Conservation (phyloP, 805 yeast genomes). For the Candida quercuum region DNA sequence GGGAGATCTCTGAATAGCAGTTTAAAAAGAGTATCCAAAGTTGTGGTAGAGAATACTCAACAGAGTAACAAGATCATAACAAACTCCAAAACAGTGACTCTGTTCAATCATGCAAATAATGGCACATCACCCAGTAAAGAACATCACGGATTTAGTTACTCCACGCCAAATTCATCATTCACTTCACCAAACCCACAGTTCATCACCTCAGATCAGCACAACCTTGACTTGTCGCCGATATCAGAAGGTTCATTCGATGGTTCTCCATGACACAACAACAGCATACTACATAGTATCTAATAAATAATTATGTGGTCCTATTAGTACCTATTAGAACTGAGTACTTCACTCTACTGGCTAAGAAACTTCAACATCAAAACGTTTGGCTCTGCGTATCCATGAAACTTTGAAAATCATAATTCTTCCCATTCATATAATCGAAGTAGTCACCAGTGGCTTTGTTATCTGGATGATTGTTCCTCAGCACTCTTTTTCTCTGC, state of each 20-base stretch:
- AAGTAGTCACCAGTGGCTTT: conserved; percentile 10
- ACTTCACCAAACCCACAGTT: conserved; percentile 18
- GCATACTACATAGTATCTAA: no score
- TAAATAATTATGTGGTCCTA: no score
- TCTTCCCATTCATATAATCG: conserved; percentile 15
- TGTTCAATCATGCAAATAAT: conserved; percentile 23
- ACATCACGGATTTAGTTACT: conserved; percentile 8
- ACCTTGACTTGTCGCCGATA: conserved; percentile 22
- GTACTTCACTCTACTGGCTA: no score
- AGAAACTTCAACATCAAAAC: no score
- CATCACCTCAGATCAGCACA: conserved; percentile 9
- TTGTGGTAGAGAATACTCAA: conserved; percentile 23
- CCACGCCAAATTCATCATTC: conserved; percentile 20
- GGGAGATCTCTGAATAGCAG: conserved; percentile 15
- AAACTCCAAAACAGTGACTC: conserved; percentile 34
- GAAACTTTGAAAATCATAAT: conserved; percentile 15
- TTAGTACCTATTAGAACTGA: no score
- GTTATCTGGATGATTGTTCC: conserved; percentile 1
- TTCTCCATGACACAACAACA: conserved; percentile 13
- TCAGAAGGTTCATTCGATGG: conserved; percentile 23
- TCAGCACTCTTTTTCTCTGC: conserved; percentile 3
- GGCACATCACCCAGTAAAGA: conserved; percentile 1
- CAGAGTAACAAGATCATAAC: conserved; percentile 31
- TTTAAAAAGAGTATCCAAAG: conserved; percentile 9
- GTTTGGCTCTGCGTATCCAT: conserved; percentile 8